phyloP scores from a whole-genome alignment of 176 grass and related monocot species.

The Bromus sterilis region DNA sequence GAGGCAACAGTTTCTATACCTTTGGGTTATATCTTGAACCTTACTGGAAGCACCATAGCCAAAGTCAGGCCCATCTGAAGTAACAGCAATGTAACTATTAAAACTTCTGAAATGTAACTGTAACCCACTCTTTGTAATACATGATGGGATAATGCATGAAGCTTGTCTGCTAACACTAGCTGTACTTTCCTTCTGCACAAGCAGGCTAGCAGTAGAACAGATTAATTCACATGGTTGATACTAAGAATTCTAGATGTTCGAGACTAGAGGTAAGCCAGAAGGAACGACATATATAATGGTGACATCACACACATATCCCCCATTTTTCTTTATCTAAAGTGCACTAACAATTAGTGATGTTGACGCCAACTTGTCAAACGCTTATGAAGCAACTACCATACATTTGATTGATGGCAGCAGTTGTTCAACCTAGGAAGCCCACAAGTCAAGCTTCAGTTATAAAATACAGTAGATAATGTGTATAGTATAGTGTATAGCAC shows the following conservation, averaged over 20 bases:
- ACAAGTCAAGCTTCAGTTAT: background rate
- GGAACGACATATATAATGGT: background rate
- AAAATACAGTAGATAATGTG: background rate
- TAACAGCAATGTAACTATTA: constrained; percentile 7
- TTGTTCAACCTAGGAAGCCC: background rate
- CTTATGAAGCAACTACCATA: background rate
- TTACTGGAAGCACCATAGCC: constrained; percentile 45
- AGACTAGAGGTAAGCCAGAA: background rate
- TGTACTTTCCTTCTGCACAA: background rate
- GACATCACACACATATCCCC: background rate
- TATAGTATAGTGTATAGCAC: too few species aligned
- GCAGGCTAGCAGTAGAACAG: background rate
- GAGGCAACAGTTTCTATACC: constrained; percentile 26
- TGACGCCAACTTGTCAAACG: background rate
- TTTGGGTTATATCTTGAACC: constrained; percentile 39
- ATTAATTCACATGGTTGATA: background rate
- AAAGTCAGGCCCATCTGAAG: constrained; percentile 53
- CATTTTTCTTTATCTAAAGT: background rate
- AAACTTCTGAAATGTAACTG: background rate
- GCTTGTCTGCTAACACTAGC: background rate
- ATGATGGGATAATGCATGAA: background rate
- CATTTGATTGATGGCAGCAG: background rate
- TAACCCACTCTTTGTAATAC: background rate
- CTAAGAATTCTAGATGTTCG: background rate
- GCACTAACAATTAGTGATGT: background rate